phyloP scores from a whole-genome alignment of 2,329 filamentous ascomycete genomes.

The Capronia coronata region DNA sequence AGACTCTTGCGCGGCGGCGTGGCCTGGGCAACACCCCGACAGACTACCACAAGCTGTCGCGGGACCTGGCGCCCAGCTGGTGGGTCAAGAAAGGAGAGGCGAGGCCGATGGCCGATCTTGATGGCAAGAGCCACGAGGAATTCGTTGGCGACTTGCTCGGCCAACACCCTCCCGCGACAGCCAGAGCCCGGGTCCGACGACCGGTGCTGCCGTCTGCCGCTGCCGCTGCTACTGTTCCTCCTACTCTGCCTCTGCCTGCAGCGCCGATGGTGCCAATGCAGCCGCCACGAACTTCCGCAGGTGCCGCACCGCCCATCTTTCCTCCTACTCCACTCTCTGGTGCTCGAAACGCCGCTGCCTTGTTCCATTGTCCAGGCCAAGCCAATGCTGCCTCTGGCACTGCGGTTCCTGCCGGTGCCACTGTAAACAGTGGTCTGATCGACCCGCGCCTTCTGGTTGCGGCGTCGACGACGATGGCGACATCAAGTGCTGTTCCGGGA shows the following conservation, averaged over 20 bases:
- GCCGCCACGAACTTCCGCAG: background rate
- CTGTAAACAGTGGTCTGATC: background rate
- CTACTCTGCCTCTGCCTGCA: background rate
- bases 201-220: background rate
- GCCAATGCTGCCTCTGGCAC: background rate
- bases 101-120: conserved; percentile 5
- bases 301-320: background rate
- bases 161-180: conserved; percentile 1
- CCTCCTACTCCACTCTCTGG: background rate
- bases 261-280: background rate
- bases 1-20: conserved; percentile 12
- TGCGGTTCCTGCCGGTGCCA: background rate
- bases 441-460: background rate
- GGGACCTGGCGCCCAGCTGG: conserved; percentile 4
- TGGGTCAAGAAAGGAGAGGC: conserved; percentile 1
- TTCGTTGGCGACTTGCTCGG: conserved; percentile 5
- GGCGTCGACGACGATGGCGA: background rate
- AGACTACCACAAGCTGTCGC: conserved; percentile 4
- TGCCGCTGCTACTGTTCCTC: background rate
- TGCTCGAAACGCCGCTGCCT: background rate
- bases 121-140: conserved; percentile 11
- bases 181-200: background rate
- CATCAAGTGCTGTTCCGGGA: background rate
- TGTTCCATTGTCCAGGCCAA: background rate
- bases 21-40: conserved; percentile 9